Evolutionary conservation across 2,329 filamentous ascomycete species (phyloP), one percentile per base, ranked within the genome.

Genomic region (Cladobotryum mycophilum): DNA sequence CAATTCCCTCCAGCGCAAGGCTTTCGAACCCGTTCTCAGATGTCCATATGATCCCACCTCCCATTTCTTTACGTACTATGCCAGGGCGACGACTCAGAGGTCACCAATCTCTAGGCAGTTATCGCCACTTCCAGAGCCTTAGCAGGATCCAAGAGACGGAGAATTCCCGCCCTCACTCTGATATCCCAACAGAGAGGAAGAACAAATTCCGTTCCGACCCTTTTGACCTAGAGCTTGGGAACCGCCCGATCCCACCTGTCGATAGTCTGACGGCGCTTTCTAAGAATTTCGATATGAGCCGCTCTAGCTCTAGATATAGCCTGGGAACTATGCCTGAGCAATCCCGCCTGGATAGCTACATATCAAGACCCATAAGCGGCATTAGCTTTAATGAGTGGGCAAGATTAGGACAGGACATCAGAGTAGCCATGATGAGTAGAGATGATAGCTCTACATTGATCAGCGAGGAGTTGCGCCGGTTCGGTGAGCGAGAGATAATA

Each of bases 201-300:
- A 76, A 76, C 58, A 81, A 80, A 59, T 80, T 82, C 61, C 78
- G 80, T 41, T 83, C 80, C 2, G 81, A 85, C 56, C 81, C 80
- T 2, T 85, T 85, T 59, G 82, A 85, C 56, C 70, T 85, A n/a
- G 81, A 85, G 60, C 55, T 69, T 12, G 62, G 65, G 47, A 55
- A 54, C 35, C 57, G 53, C 7, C 20, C 57, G 9, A 38, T 52
- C 36, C 55, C 60, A 5, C 56, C 52, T 25, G 49, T 49, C n/a
- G 47, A 51, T 11, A 55, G 54, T 33, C 48, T 61, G 45, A 54
- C 58, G 7, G 48, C 52, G 30, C 55, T 58, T 53, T 58, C 61
- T 15, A 58, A 56, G 5, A 51, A 55, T 22, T 53, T 54, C 8
- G 51, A 55, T 17, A 35, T 14, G 35, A 41, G 41, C 9, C 49